phyloP scores from a whole-genome alignment of 345 rosid genomes.

The Syzygium jambos region DNA sequence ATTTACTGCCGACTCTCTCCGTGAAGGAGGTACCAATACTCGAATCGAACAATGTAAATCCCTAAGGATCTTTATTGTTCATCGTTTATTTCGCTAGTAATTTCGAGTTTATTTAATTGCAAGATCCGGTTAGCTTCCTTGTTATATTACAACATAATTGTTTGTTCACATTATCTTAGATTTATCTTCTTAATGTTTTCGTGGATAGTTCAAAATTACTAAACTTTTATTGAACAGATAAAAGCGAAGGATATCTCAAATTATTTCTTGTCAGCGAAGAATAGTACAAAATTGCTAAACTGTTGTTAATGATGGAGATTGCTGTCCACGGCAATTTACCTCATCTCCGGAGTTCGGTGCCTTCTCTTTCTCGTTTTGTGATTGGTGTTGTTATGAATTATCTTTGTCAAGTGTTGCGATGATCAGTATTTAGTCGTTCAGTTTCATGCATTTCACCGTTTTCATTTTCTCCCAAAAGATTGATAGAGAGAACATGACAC shows the following conservation, averaged over 20 bases:
- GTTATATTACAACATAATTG: background rate
- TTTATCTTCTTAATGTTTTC: background rate
- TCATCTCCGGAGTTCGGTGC: background rate
- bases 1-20: background rate
- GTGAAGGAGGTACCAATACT: accelerated
- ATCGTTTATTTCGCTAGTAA: background rate
- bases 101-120: background rate
- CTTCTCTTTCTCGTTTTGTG: background rate
- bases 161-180: background rate
- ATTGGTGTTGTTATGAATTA: background rate
- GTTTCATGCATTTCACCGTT: background rate
- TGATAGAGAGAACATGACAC: background rate
- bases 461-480: background rate
- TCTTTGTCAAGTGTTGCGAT: background rate
- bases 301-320: background rate
- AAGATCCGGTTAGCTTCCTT: background rate
- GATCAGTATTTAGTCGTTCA: background rate
- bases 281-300: background rate
- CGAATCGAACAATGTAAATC: background rate
- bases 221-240: background rate
- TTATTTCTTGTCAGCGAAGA: background rate
- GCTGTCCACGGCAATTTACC: background rate
- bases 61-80: no score
- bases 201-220: background rate
- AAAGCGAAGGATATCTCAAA: background rate